Base-by-base conservation (phyloP, 1,139 yeast genomes). In the Debaryomyces robertsiae region DNA sequence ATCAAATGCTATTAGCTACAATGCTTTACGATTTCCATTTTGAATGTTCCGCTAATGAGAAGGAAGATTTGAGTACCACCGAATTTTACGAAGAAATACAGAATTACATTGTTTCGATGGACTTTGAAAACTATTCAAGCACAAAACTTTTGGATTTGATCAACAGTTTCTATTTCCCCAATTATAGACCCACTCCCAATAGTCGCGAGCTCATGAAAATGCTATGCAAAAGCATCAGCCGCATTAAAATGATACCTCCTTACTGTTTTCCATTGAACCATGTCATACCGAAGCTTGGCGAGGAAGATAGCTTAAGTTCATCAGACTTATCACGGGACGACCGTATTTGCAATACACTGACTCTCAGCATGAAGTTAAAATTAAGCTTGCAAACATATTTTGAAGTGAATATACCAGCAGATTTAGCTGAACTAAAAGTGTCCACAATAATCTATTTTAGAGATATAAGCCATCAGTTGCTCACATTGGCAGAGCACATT, bases 231-330 rank as follows among this genome's bases (percentile, higher is more conserved):
- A 39, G 40, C 18, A 39, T 49, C 10, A 30, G 38, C 23, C 17
- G 23, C 11, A 40, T 40, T n/a, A 42, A 45, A 17, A 42, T 51
- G 2, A 45, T 55, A 27, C 51, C 56, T 1, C 40, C 46, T 16
- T 50, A 48, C 38, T 49, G 58, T 3, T 55, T 49, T 33, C 60
- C 60, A 9, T 43, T 54, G 34, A 48, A 47, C 40, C 11, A 46
- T 4, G 32, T 44, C 14, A 40, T 47, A 19, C 23, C 36, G 17
- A 38, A 33, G 14, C 28, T 45, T 23, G 32, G 17, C 28, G 18
- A 14, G 19, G 16, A 24, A 13, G 36, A 33, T 9, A 13, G 24
- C n/a, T 23, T 25, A 23, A 18, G 16, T 14, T 27, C 13, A 14
- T n/a, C 29, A 23, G 29, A 30, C 25, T 9, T 29, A 32, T 25